A percentile compares a stretch with the other conserved stretches of the same genome.
Evolutionary conservation across 306 rosid genomes (phyloP).

Genomic region (Oxytropis ochrocephala): DNA sequence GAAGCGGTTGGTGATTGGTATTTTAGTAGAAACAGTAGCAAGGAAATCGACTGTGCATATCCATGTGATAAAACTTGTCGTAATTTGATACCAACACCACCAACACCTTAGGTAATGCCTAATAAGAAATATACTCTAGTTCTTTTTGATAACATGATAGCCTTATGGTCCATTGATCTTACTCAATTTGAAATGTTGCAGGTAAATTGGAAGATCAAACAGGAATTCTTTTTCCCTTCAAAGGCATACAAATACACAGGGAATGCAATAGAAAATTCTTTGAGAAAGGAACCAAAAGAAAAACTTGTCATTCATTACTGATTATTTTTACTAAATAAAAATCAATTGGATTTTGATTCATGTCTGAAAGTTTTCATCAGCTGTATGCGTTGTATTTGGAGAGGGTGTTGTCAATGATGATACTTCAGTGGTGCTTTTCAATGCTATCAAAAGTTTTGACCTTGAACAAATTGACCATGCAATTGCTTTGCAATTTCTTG

Average conservation of each 20-base stretch:
- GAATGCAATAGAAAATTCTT: too few relatives aligned
- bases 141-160: not conserved
- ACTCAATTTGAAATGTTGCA: constrained; percentile 21
- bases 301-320: too few relatives aligned
- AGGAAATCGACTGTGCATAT: constrained; percentile 72
- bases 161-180: constrained; percentile 9
- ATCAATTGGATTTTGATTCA: too few relatives aligned
- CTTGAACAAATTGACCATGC: constrained; percentile 47
- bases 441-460: constrained; percentile 92
- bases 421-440: constrained; percentile 94
- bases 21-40: constrained; percentile 54
- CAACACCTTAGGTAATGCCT: constrained; percentile 36
- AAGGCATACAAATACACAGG: constrained; percentile 16
- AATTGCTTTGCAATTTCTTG: constrained; percentile 55
- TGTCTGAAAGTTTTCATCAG: too few relatives aligned
- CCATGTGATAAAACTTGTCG: too few relatives aligned
- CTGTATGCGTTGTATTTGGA: too few relatives aligned
- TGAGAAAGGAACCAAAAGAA: too few relatives aligned
- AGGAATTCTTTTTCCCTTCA: not conserved
- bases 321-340: too few relatives aligned
- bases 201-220: constrained; percentile 19
- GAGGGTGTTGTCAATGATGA: constrained; percentile 96
- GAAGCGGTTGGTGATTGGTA: constrained; percentile 96
- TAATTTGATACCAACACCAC: constrained; percentile 50
- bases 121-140: not conserved